Evolutionary conservation across 495 filamentous ascomycete genomes (phyloP).

Genomic region (Penicillium simplicissimum): DNA sequence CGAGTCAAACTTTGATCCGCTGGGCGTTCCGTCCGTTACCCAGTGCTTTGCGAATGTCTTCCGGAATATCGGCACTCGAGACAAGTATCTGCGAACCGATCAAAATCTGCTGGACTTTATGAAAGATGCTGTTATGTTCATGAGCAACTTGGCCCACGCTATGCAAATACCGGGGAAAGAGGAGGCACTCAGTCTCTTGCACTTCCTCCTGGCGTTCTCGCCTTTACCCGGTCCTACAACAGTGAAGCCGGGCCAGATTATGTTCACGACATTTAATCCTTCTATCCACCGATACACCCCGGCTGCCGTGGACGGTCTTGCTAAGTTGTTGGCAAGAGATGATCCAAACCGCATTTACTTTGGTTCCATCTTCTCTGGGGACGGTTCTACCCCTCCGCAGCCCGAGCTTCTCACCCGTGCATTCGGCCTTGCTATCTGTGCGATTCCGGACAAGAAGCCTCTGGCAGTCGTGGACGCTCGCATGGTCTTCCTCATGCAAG

Average conservation of each 20-base stretch:
- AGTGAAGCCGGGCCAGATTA: slow-evolving; percentile 55
- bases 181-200: slow-evolving; percentile 81
- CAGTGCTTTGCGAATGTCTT: slow-evolving; percentile 80
- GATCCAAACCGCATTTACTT: slow-evolving; percentile 88
- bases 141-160: slow-evolving; percentile 81
- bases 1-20: slow-evolving; percentile 67
- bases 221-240: slow-evolving; percentile 63
- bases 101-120: slow-evolving; percentile 89
- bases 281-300: slow-evolving; percentile 84
- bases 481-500: slow-evolving; percentile 86
- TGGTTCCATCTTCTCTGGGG: slow-evolving; percentile 73
- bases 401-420: slow-evolving; percentile 84
- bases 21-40: slow-evolving; percentile 74
- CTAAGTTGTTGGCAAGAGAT: slow-evolving; percentile 89
- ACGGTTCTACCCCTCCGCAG: slow-evolving; percentile 59
- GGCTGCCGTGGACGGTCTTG: slow-evolving; percentile 82
- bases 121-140: slow-evolving; percentile 87
- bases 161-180: slow-evolving; percentile 85
- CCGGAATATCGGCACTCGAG: slow-evolving; percentile 84
- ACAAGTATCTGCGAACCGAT: slow-evolving; percentile 76
- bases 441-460: slow-evolving; percentile 69
- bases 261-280: slow-evolving; percentile 81
- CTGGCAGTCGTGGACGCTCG: slow-evolving; percentile 72
- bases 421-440: slow-evolving; percentile 84
- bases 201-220: slow-evolving; percentile 88